Base-by-base conservation (phyloP, 2,329 filamentous ascomycete genomes). In the Pseudopithomyces chartarum region DNA sequence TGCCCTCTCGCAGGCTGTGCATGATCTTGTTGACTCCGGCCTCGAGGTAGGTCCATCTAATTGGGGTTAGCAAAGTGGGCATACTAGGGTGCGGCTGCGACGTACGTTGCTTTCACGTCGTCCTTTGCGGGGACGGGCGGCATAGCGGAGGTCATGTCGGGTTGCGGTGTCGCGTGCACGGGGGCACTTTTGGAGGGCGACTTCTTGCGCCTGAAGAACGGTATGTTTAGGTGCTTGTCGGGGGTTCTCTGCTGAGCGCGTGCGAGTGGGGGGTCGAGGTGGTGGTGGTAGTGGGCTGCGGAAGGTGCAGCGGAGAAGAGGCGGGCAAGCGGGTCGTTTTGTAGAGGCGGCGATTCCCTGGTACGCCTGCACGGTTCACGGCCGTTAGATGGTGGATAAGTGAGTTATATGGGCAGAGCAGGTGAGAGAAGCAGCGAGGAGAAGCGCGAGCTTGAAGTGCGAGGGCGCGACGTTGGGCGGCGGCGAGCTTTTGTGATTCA, bases 1-100 rank as follows among this genome's bases (percentile, higher is more conserved):
- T 90, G 59, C 95, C 95, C 64, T 92, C 90, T 70, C 94, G 90
- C 26, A 98, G 84, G 71, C 96, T 90, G 66, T 87, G 86, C 94
- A 99, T 98, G 72, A 99, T 96, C 74, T 89, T 91, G 63, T 92
- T 87, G 65, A 99, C 92, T 62, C 94, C 93, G 59, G 84, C 84
- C 76, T 97, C 89, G 51, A 99, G 84, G 76, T 96, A 98, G 56
- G 84, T 82, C 95, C 95, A 99, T 80, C 91, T 96, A 67, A 46
- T 53, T n/a, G 39, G 26, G 6, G 60, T 71, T 39, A 70, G 66
- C 55, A 47, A n/a, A 34, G 23, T 39, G 2, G n/a, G 29, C 17
- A 44, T 11, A 13, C 26, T 11, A 47, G n/a, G 15, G 17, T 2
- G 8, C 6, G 26, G 34, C 47, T 19, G 48, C 36, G 40, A 82